These are phyloP conservation scores for Pseudopyrenochaeta lycopersici DNA, from an alignment of 2,329 filamentous ascomycete species.

Conservation along the genomic window DNA sequence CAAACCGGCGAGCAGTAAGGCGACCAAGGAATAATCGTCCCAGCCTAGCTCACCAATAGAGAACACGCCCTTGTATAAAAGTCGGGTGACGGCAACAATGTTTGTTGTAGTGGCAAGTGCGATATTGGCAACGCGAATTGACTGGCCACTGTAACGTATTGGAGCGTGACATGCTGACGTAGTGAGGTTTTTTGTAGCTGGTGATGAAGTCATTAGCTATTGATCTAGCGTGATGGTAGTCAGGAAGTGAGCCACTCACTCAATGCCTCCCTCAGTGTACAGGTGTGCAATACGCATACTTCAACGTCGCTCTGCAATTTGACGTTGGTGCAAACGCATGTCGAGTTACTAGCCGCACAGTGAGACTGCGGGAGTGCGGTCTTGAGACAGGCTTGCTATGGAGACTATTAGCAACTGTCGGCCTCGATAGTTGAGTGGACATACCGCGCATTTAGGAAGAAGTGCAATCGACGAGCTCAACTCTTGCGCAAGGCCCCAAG, in stretches of 20 bases:
- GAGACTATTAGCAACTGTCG: constrained; percentile 1
- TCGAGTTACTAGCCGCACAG: constrained; percentile 15
- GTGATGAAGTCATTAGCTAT: constrained; percentile 4
- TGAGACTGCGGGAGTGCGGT: constrained; percentile 17
- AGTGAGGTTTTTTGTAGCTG: constrained; percentile 56
- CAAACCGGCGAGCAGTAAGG: constrained; percentile 28
- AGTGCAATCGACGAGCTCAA: constrained; percentile 15
- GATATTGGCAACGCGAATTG: constrained; percentile 45
- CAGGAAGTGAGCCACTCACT: constrained; percentile 9
- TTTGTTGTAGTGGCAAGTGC: constrained; percentile 47
- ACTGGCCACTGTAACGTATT: constrained; percentile 44
- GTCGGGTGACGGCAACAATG: constrained; percentile 44
- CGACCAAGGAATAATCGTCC: constrained; percentile 49
- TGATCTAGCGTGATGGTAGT: background rate
- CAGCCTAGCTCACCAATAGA: constrained; percentile 46
- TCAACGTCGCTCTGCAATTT: constrained; percentile 18
- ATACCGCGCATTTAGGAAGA: constrained; percentile 31
- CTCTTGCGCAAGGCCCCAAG: constrained; percentile 23
- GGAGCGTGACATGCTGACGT: constrained; percentile 50
- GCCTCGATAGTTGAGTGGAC: constrained; percentile 1
- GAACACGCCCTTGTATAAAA: constrained; percentile 49
- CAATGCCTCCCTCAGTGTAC: constrained; percentile 25
- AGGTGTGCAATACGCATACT: constrained; percentile 19
- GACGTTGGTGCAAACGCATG: constrained; percentile 26
- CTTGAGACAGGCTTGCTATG: constrained; percentile 24